phyloP scores from a whole-genome alignment of 768 basidiomycete species.

The Leccinum barrowsii region DNA sequence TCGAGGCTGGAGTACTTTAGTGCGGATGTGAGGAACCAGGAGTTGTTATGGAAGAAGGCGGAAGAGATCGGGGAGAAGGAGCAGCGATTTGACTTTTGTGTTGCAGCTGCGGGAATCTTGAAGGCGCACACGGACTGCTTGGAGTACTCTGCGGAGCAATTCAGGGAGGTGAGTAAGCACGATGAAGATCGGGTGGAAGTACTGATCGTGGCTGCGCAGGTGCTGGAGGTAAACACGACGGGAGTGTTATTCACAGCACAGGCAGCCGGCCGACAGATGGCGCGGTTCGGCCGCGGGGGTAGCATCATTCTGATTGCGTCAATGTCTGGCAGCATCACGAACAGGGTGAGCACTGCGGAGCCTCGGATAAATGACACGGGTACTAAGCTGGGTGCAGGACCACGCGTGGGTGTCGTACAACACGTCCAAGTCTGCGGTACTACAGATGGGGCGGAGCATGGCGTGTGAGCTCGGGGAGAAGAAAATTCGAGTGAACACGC shows the following conservation, averaged over 20 bases:
- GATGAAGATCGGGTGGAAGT: neutral
- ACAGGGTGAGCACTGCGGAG: conserved; percentile 45
- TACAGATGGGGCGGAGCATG: conserved; percentile 82
- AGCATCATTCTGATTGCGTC: conserved; percentile 60
- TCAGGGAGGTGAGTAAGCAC: conserved; percentile 47
- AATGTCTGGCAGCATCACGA: conserved; percentile 67
- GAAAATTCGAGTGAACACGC: conserved; percentile 67
- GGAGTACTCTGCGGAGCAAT: conserved; percentile 62
- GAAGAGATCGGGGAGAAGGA: conserved; percentile 63
- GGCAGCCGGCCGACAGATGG: conserved; percentile 59
- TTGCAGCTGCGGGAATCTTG: conserved; percentile 77
- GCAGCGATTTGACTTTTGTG: conserved; percentile 67
- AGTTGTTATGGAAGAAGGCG: conserved; percentile 51
- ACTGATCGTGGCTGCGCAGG: conserved; percentile 34
- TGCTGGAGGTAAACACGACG: conserved; percentile 62
- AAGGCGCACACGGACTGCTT: conserved; percentile 58
- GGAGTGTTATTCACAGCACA: conserved; percentile 61
- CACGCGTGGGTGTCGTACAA: conserved; percentile 78
- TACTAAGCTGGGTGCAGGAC: conserved; percentile 40
- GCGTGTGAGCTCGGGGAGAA: conserved; percentile 71
- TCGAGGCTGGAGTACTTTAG: conserved; percentile 57
- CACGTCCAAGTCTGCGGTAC: conserved; percentile 70
- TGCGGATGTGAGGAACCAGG: conserved; percentile 65
- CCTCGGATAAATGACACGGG: neutral
- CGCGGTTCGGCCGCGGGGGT: conserved; percentile 41